Evolutionary conservation across 2,329 filamentous ascomycete species (phyloP).

Genomic region (Thelonectria rubi): DNA sequence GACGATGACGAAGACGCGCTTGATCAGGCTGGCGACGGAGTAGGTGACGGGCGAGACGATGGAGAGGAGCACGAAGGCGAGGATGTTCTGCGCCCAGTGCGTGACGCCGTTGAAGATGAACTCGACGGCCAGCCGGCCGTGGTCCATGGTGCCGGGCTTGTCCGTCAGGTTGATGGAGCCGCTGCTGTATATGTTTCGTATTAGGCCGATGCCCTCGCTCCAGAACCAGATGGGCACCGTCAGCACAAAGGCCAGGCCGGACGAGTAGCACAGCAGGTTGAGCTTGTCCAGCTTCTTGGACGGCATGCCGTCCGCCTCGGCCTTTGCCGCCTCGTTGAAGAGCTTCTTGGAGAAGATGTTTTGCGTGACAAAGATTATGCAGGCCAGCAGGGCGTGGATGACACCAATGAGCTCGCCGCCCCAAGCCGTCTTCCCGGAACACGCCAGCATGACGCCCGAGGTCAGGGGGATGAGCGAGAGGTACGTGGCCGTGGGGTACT

Average conservation of each 20-base stretch:
- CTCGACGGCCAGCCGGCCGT: constrained; percentile 79
- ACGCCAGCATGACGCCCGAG: constrained; percentile 93
- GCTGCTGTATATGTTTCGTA: constrained; percentile 81
- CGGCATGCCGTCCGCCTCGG: constrained; percentile 76
- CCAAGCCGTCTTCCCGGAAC: constrained; percentile 81
- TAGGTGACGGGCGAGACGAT: constrained; percentile 97
- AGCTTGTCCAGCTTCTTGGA: constrained; percentile 92
- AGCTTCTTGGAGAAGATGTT: constrained; percentile 99
- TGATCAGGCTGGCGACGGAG: constrained; percentile 94
- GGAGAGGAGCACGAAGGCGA: constrained; percentile 91
- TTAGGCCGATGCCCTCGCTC: constrained; percentile 81
- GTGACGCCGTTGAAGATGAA: constrained; percentile 97
- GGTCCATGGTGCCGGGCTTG: constrained; percentile 74
- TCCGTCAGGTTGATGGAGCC: constrained; percentile 73
- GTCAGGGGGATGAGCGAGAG: constrained; percentile 90
- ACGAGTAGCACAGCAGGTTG: constrained; percentile 97
- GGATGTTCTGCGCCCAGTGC: constrained; percentile 95
- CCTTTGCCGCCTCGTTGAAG: constrained; percentile 91
- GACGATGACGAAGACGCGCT: constrained; percentile 95
- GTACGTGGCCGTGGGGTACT: constrained; percentile 88
- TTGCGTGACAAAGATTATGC: constrained; percentile 94
- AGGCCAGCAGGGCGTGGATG: constrained; percentile 85
- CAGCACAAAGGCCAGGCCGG: constrained; percentile 86
- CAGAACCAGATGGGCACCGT: constrained; percentile 94
- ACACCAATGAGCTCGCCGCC: constrained; percentile 91